Evolutionary conservation across 352 stramenopile genomes (phyloP), one percentile per base, ranked within the genome.

Genomic region (Thalassiosira mediterranea): DNA sequence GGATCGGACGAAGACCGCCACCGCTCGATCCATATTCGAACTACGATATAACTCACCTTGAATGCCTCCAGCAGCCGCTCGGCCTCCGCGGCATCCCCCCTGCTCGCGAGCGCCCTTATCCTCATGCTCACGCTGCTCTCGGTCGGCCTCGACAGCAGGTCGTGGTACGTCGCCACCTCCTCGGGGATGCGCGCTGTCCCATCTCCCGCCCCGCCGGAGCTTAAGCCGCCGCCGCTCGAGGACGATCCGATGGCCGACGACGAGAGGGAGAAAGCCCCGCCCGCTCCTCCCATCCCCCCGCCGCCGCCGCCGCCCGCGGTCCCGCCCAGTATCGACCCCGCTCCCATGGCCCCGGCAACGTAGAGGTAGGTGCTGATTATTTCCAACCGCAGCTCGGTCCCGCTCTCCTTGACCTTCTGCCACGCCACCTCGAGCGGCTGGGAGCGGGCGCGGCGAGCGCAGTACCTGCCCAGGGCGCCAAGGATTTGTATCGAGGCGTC

Each of bases 281-380:
- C n/a, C n/a, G n/a, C n/a, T n/a, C n/a, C n/a, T n/a, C n/a, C n/a
- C n/a, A n/a, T n/a, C n/a, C n/a, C n/a, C n/a, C n/a, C n/a, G n/a
- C n/a, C n/a, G n/a, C n/a, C n/a, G n/a, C n/a, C n/a, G n/a, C n/a
- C n/a, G n/a, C n/a, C n/a, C n/a, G n/a, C n/a, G n/a, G n/a, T n/a
- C n/a, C n/a, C 67, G 67, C 15, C 37, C 21, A n/a, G 31, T 1
- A 46, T 40, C 17, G 13, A 25, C 51, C n/a, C 47, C 44, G 51
- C 13, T 28, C 28, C 58, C 49, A 17, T 61, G 61, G 51, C 72
- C 72, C 8, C 77, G 37, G 68, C 72, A 44, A 87, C 81, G 60
- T 91, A 93, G 40, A 93, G 68, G 69, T 89, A 91, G 13, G 85
- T 91, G 47, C 74, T 89, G 34, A 91, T 31, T 23, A 57, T 72